Conservation (phyloP, 2,329 filamentous ascomycete species). For the Paramyrothecium roridum region DNA sequence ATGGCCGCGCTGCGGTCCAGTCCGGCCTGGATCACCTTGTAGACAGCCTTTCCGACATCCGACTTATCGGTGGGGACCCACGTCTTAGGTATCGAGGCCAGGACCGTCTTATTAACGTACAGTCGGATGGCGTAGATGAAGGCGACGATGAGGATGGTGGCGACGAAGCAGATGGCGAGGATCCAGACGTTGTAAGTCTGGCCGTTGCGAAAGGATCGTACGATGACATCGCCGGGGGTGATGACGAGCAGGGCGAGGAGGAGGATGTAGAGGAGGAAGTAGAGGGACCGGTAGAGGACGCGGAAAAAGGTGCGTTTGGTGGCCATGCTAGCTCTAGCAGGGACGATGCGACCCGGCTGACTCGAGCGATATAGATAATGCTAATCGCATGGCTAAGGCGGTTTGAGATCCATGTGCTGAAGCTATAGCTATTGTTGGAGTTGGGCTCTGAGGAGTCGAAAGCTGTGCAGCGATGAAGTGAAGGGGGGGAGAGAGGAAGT, state of each 20-base stretch:
- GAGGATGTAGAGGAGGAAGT: conserved; percentile 71
- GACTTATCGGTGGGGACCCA: conserved; percentile 85
- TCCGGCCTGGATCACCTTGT: conserved; percentile 70
- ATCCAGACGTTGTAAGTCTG: conserved; percentile 82
- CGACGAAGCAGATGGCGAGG: conserved; percentile 70
- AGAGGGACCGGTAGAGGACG: conserved; percentile 78
- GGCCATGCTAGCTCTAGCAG: conserved; percentile 13
- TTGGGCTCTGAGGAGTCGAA: neutral
- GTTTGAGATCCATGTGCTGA: conserved; percentile 12
- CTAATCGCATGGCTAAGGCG: conserved; percentile 23
- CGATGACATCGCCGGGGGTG: conserved; percentile 77
- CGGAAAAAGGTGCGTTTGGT: conserved; percentile 59
- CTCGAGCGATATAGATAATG: conserved; percentile 6
- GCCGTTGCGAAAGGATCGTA: conserved; percentile 64
- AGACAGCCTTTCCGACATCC: conserved; percentile 72
- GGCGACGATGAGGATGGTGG: conserved; percentile 66
- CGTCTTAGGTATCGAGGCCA: conserved; percentile 79
- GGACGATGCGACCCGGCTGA: conserved; percentile 5
- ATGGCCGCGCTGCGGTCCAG: conserved; percentile 76
- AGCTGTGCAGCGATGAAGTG: neutral
- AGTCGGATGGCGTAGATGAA: conserved; percentile 82
- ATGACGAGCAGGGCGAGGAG: conserved; percentile 72
- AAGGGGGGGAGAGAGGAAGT: neutral
- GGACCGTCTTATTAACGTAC: conserved; percentile 77
- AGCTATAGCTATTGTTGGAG: neutral